Percentiles rank a stretch among this genome's conserved stretches.
phyloP scores from a whole-genome alignment of 2,329 filamentous ascomycete species.

The Fusarium sterilihyphosum region DNA sequence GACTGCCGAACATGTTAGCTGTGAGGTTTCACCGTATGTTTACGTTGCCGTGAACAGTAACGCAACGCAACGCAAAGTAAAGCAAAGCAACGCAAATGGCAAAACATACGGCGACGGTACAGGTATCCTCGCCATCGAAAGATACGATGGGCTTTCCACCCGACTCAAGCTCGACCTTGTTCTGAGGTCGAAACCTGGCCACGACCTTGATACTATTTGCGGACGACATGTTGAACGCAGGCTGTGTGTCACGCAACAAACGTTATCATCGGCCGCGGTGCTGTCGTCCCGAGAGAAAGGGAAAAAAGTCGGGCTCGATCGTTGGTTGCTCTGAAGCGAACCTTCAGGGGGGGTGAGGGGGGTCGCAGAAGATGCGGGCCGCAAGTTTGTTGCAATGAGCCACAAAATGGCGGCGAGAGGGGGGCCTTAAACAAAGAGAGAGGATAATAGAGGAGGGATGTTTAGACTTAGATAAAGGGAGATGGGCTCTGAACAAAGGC shows the following conservation, averaged over 20 bases:
- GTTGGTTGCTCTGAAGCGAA: slow-evolving; percentile 28
- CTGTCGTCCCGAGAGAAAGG: slow-evolving; percentile 22
- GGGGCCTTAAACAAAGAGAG: slow-evolving; percentile 25
- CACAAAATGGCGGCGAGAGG: slow-evolving; percentile 40
- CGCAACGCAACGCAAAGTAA: neutral
- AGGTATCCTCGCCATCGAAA: slow-evolving; percentile 91
- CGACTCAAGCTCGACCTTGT: slow-evolving; percentile 89
- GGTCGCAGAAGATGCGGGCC: slow-evolving; percentile 39
- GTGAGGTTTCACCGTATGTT: slow-evolving; percentile 4
- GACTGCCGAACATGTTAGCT: slow-evolving; percentile 66
- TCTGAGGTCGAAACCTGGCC: slow-evolving; percentile 96
- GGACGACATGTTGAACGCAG: slow-evolving; percentile 59
- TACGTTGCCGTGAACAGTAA: neutral
- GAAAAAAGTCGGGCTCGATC: slow-evolving; percentile 26
- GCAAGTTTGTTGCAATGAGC: slow-evolving; percentile 33
- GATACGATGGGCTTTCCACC: slow-evolving; percentile 91
- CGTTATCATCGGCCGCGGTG: slow-evolving; percentile 43
- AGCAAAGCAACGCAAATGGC: neutral
- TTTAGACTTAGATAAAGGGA: neutral
- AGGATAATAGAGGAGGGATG: slow-evolving; percentile 2
- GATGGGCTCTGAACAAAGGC: slow-evolving; percentile 8
- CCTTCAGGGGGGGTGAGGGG: slow-evolving; percentile 32
- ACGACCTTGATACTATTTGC: slow-evolving; percentile 85
- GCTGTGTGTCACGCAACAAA: slow-evolving; percentile 35
- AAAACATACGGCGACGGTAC: slow-evolving; percentile 78